Evolutionary conservation across 164 flowering plant species (phyloP).

Genomic region (Macadamia integrifolia): DNA sequence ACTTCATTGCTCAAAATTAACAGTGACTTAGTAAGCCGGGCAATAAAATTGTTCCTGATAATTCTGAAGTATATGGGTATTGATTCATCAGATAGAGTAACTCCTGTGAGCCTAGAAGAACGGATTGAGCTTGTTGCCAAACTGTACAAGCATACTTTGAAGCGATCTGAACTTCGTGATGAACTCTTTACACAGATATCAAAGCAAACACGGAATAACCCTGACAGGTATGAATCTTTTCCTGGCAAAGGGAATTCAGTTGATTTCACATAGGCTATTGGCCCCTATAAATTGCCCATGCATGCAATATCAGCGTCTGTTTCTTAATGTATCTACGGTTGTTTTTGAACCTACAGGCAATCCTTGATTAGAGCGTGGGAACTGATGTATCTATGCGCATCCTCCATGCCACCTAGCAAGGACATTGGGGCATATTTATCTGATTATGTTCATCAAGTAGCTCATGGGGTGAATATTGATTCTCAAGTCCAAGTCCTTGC

Average conservation of each 20-base stretch:
- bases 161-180: conserved; percentile 95
- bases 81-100: conserved; percentile 69
- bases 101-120: conserved; percentile 69
- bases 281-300: background rate
- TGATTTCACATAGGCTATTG: background rate
- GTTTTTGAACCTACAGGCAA: conserved; percentile 41
- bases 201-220: conserved; percentile 91
- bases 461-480: conserved; percentile 54
- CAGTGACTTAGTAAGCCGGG: conserved; percentile 72
- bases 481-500: conserved; percentile 75
- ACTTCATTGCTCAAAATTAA: conserved; percentile 84
- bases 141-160: conserved; percentile 80
- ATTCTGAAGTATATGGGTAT: conserved; percentile 93
- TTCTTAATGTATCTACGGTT: background rate
- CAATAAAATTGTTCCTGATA: conserved; percentile 72
- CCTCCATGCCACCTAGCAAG: conserved; percentile 99
- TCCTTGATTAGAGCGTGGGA: conserved; percentile 90
- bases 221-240: conserved; percentile 51
- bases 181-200: conserved; percentile 89
- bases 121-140: conserved; percentile 81
- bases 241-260: background rate
- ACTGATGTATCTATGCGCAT: conserved; percentile 85
- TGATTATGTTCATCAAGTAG: conserved; percentile 85
- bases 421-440: conserved; percentile 86
- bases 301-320: too few relatives aligned